These are phyloP conservation scores for Metarhizium brunneum DNA, from an alignment of 2,329 filamentous ascomycete genomes.

Conservation along the genomic window DNA sequence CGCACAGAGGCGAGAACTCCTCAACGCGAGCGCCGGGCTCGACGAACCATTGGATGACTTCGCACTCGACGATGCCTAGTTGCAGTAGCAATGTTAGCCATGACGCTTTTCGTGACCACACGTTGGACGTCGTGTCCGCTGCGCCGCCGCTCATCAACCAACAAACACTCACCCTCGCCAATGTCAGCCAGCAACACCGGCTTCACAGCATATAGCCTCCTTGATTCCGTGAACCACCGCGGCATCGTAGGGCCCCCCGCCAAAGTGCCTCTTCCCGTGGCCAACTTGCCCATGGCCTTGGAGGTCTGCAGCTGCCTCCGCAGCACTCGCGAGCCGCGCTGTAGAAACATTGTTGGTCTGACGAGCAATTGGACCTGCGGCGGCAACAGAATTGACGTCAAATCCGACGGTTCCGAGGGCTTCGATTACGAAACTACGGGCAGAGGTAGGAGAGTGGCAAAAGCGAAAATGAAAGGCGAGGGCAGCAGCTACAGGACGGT, in stretches of 20 bases:
- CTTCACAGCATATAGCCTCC: slow-evolving; percentile 51
- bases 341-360: slow-evolving; percentile 41
- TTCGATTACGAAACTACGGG: background rate
- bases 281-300: slow-evolving; percentile 27
- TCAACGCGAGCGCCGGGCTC: slow-evolving; percentile 91
- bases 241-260: slow-evolving; percentile 17
- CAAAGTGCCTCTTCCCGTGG: slow-evolving; percentile 19
- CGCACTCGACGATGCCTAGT: slow-evolving; percentile 90
- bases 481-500: background rate
- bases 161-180: slow-evolving; percentile 56
- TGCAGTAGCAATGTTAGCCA: slow-evolving; percentile 4
- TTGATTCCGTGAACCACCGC: slow-evolving; percentile 43
- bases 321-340: slow-evolving; percentile 39
- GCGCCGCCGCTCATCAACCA: background rate
- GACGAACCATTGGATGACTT: slow-evolving; percentile 99
- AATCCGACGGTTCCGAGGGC: background rate
- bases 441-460: background rate
- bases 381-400: background rate
- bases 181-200: slow-evolving; percentile 79
- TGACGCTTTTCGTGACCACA: background rate
- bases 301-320: slow-evolving; percentile 41
- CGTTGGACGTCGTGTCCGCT: too few relatives aligned
- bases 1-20: slow-evolving; percentile 95
- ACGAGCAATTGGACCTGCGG: background rate
- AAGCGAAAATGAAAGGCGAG: background rate